phyloP scores from a whole-genome alignment of 2,329 filamentous ascomycete genomes.

The Ascocoryne sarcoides region DNA sequence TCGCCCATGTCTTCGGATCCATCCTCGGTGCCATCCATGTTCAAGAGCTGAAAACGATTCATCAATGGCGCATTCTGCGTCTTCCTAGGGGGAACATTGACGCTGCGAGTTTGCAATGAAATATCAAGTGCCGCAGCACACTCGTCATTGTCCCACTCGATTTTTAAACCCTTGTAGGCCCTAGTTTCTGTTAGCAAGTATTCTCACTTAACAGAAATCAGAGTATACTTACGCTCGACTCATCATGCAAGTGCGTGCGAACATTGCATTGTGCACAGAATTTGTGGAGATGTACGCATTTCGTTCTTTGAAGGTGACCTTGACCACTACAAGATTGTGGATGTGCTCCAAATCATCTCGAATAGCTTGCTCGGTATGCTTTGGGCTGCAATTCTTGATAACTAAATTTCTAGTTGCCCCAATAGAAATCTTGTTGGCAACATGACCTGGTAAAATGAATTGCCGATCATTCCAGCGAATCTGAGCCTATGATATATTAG shows the following conservation, averaged over 20 bases:
- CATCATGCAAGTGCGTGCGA: constrained; percentile 73
- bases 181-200: constrained; percentile 31
- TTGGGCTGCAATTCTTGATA: constrained; percentile 48
- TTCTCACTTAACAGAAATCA: background rate
- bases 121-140: constrained; percentile 41
- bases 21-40: constrained; percentile 37
- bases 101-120: constrained; percentile 20
- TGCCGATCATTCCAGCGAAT: constrained; percentile 64
- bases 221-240: constrained; percentile 28
- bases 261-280: constrained; percentile 66
- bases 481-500: constrained; percentile 42
- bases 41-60: constrained; percentile 56
- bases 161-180: constrained; percentile 60
- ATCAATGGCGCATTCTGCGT: constrained; percentile 32
- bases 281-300: constrained; percentile 67
- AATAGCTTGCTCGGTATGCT: constrained; percentile 54
- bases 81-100: constrained; percentile 30
- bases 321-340: constrained; percentile 65
- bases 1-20: constrained; percentile 14
- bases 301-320: constrained; percentile 47
- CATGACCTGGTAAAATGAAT: constrained; percentile 53
- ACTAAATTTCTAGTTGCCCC: constrained; percentile 70
- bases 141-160: constrained; percentile 66
- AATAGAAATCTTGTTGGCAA: constrained; percentile 52
- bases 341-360: constrained; percentile 74